Percentiles rank a stretch among this genome's conserved stretches.
Conservation (phyloP, 1,284 basidiomycete genomes). For the Ganoderma leucocontextum region DNA sequence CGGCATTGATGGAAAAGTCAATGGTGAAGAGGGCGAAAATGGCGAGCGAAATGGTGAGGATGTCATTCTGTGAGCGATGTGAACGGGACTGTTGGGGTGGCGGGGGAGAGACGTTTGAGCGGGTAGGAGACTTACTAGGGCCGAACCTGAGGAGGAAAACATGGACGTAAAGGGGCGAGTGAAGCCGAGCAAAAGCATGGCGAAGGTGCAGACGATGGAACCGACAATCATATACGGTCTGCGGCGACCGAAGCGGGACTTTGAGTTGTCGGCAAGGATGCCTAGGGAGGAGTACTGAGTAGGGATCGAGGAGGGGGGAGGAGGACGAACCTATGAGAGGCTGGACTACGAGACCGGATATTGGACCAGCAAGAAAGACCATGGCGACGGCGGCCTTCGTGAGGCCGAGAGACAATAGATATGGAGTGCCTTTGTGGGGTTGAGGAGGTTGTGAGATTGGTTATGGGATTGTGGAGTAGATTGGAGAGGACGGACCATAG, state of each 20-base stretch:
- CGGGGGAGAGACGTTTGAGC: no score
- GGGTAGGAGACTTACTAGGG: not conserved
- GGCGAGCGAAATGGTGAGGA: slow-evolving; percentile 80
- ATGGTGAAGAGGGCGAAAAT: slow-evolving; percentile 89
- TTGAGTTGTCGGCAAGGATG: slow-evolving; percentile 88
- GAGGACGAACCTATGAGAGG: slow-evolving; percentile 75
- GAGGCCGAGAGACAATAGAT: slow-evolving; percentile 89
- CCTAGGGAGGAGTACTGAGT: slow-evolving; percentile 46
- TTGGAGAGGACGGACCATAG: slow-evolving; percentile 63
- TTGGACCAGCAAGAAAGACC: slow-evolving; percentile 94
- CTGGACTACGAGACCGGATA: slow-evolving; percentile 92
- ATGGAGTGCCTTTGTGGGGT: slow-evolving; percentile 78
- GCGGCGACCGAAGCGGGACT: slow-evolving; percentile 84
- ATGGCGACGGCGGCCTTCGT: slow-evolving; percentile 89
- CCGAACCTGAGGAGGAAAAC: slow-evolving; percentile 52
- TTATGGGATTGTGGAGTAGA: not conserved
- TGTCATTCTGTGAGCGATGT: slow-evolving; percentile 57
- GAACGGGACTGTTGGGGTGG: not conserved
- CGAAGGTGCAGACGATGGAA: slow-evolving; percentile 69
- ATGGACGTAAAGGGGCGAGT: slow-evolving; percentile 76
- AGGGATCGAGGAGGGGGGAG: not conserved
- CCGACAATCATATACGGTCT: slow-evolving; percentile 87
- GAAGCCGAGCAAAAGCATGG: slow-evolving; percentile 89
- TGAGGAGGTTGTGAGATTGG: not conserved
- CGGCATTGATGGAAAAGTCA: slow-evolving; percentile 94